Evolutionary conservation across 306 rosid genomes (phyloP), one percentile per base, ranked within the genome.

Genomic region (Astragalus membranaceus): DNA sequence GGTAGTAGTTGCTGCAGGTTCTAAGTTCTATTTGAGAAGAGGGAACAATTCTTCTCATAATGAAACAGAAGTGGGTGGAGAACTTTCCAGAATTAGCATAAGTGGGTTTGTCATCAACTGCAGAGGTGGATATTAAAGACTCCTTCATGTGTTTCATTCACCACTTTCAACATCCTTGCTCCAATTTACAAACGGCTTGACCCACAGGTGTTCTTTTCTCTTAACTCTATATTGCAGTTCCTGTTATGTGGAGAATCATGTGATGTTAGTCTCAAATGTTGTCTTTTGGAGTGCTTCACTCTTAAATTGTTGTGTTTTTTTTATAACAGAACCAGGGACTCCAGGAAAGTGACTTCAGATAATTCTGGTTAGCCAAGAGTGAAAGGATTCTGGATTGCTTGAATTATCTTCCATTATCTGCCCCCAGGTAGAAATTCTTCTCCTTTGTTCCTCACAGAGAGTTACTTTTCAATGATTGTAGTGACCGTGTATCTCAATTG

Each of bases 401-500:
- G 91, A 88, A 71, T 70, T 87, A 8, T 89, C 98, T 63, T 75
- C 91, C 13, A 85, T 86, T 16, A 88, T 92, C 62, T 92, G 96
- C 81, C 81, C 89, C 23, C 98, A 92, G 93, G 96, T 92, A 49
- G 20, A 15, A 59, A 10, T 72, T 62, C 63, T 35, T 76, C 51
- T 66, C 74, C 7, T 53, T 61, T 67, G 56, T 83, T 8, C 8
- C 10, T 35, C 3, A 88, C 42, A 72, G 72, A 11, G 96, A 94
- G 79, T 72, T 94, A 82, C 88, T 77, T 64, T 84, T 94, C 32
- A 86, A 91, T 9, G 96, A 86, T 66, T 80, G 73, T 8, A 96
- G 99, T 30, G 99, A 94, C 44, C 99, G 97, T 10, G 99, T 94
- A 79, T 97, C 99, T 66, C 97, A 94, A 79, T 80, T 94, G 70